phyloP scores from a whole-genome alignment of 306 rosid genomes.

The Mimosa pudica region DNA sequence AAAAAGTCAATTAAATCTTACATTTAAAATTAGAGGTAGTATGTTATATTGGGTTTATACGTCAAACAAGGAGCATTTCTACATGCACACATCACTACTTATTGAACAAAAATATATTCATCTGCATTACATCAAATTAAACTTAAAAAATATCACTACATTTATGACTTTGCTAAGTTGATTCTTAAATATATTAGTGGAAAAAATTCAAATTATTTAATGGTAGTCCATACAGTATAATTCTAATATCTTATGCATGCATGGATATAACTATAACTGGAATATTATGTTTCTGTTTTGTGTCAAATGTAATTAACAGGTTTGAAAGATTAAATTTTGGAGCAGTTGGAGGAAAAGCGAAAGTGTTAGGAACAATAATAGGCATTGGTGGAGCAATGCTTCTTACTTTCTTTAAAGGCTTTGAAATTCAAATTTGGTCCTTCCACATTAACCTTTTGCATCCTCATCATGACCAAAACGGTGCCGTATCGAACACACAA shows the following conservation, averaged over 20 bases:
- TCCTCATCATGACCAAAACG: slow-evolving; percentile 19
- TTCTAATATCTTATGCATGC: neutral
- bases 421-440: slow-evolving; percentile 39
- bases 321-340: slow-evolving; percentile 42
- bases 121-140: neutral
- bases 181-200: neutral
- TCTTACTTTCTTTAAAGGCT: slow-evolving; percentile 52
- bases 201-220: neutral
- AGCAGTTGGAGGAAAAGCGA: slow-evolving; percentile 46
- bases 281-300: neutral
- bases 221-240: neutral
- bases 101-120: neutral
- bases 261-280: neutral
- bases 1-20: too few relatives aligned
- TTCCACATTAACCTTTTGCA: slow-evolving; percentile 39
- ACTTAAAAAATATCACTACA: neutral
- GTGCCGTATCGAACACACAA: neutral
- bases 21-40: too few relatives aligned
- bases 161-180: neutral
- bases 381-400: slow-evolving; percentile 63
- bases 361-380: slow-evolving; percentile 45
- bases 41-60: neutral
- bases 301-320: slow-evolving; percentile 2
- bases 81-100: neutral
- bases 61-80: neutral